Conservation (phyloP, 1,284 basidiomycete genomes). For the Malassezia brasiliensis region DNA sequence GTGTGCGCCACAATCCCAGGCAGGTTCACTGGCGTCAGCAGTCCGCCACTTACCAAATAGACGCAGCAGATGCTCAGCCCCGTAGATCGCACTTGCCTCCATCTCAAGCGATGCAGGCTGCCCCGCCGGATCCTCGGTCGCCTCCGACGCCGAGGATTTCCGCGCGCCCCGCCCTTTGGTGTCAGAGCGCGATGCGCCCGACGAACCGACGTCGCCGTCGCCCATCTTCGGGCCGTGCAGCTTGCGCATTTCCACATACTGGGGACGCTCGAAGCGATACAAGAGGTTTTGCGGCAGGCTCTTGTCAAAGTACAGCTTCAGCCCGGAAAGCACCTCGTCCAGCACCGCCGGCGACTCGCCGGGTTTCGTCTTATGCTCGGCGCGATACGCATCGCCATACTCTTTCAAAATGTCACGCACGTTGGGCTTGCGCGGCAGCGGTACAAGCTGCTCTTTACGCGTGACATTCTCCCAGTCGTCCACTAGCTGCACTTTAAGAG, state of each 20-base stretch:
- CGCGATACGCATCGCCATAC: constrained; percentile 52
- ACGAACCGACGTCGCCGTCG: constrained; percentile 22
- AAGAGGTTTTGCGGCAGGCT: constrained; percentile 80
- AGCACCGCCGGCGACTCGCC: constrained; percentile 53
- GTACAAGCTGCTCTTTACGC: constrained; percentile 81
- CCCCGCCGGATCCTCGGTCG: not conserved
- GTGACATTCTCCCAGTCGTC: constrained; percentile 98
- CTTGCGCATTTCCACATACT: constrained; percentile 75
- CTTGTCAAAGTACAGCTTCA: constrained; percentile 88
- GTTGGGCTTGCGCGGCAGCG: constrained; percentile 70
- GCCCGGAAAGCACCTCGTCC: constrained; percentile 72
- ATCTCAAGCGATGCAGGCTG: constrained; percentile 48
- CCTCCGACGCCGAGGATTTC: not conserved
- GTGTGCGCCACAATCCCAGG: constrained; percentile 74
- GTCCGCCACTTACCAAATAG: constrained; percentile 65
- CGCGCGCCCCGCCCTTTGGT: constrained; percentile 16
- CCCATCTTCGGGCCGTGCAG: constrained; percentile 56
- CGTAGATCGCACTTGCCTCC: constrained; percentile 83
- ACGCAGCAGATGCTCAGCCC: constrained; percentile 82
- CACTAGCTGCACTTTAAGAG: constrained; percentile 76
- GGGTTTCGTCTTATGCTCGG: constrained; percentile 8
- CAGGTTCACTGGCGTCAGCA: constrained; percentile 52
- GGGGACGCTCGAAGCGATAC: constrained; percentile 85
- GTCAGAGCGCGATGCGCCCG: constrained; percentile 50
- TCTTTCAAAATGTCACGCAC: constrained; percentile 70